Evolutionary conservation across 2,329 filamentous ascomycete genomes (phyloP).

Genomic region (Grosmannia penicillata): DNA sequence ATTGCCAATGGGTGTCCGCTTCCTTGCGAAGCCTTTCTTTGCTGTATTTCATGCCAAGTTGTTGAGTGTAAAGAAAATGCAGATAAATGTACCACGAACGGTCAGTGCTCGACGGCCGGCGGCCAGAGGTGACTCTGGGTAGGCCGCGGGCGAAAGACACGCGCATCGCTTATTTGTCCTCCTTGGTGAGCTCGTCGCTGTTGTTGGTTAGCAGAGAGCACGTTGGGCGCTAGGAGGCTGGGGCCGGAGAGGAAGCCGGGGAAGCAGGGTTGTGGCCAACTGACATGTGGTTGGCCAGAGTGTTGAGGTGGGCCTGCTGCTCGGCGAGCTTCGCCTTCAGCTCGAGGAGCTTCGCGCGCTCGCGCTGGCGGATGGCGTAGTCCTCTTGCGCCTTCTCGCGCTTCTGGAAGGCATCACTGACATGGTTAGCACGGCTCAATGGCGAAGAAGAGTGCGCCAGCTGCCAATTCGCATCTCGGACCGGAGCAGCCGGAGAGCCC

Average conservation of each 20-base stretch:
- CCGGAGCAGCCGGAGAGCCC: too few relatives aligned
- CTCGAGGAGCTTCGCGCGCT: slow-evolving; percentile 75
- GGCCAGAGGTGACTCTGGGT: not conserved
- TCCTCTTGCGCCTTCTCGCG: slow-evolving; percentile 82
- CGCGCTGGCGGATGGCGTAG: slow-evolving; percentile 70
- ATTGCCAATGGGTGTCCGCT: too few relatives aligned
- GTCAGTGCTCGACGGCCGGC: too few relatives aligned
- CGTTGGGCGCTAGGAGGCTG: too few relatives aligned
- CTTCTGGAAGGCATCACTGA: slow-evolving; percentile 84
- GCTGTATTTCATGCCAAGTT: not conserved
- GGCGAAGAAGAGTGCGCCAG: too few relatives aligned
- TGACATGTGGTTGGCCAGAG: slow-evolving; percentile 78
- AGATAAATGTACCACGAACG: too few relatives aligned
- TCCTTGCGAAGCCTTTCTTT: too few relatives aligned
- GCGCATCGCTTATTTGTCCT: slow-evolving; percentile 38
- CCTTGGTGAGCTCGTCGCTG: slow-evolving; percentile 65
- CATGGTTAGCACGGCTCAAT: too few relatives aligned
- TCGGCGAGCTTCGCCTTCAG: slow-evolving; percentile 60
- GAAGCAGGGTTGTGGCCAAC: slow-evolving; percentile 17
- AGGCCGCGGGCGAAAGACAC: too few relatives aligned
- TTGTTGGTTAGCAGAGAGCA: not conserved
- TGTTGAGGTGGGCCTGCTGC: slow-evolving; percentile 71
- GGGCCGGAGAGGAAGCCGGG: not conserved
- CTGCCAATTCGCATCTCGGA: too few relatives aligned
- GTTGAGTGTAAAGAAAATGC: too few relatives aligned